Evolutionary conservation across 2,329 filamentous ascomycete genomes (phyloP).

Genomic region (Xylaria sp.): DNA sequence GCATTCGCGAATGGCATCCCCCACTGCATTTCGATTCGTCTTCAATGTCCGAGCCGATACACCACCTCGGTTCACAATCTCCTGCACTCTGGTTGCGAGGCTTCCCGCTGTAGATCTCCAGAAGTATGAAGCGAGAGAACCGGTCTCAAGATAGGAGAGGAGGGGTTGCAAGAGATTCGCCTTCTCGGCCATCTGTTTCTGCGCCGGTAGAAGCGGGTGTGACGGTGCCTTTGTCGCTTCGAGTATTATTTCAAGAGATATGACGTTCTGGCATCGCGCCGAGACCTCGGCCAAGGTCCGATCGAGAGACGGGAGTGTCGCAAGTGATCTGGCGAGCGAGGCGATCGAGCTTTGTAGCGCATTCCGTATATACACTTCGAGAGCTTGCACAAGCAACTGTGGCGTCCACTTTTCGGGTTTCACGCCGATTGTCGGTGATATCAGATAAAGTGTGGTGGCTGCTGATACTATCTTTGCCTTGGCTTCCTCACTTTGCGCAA

Average conservation of each 20-base stretch:
- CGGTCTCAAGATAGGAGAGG: conserved; percentile 74
- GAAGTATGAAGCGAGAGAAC: conserved; percentile 83
- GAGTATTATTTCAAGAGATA: conserved; percentile 78
- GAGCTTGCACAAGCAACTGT: conserved; percentile 64
- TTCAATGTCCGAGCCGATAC: conserved; percentile 75
- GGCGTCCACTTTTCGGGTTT: conserved; percentile 57
- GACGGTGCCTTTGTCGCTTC: conserved; percentile 59
- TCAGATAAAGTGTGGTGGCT: conserved; percentile 69
- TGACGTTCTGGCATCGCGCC: conserved; percentile 80
- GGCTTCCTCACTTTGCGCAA: conserved; percentile 65
- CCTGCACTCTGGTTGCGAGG: conserved; percentile 71
- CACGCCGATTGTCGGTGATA: conserved; percentile 61
- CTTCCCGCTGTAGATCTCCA: conserved; percentile 83
- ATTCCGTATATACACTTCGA: conserved; percentile 78
- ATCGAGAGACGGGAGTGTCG: conserved; percentile 75
- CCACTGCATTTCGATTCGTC: conserved; percentile 67
- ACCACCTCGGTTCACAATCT: conserved; percentile 77
- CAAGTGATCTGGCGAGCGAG: conserved; percentile 67
- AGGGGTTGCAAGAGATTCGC: conserved; percentile 64
- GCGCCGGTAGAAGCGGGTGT: conserved; percentile 57
- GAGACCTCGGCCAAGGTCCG: conserved; percentile 76
- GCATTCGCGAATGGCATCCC: conserved; percentile 74
- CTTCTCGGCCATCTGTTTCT: conserved; percentile 29
- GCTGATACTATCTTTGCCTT: conserved; percentile 69
- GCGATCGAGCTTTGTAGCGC: conserved; percentile 74